Percentiles rank a stretch among this genome's conserved stretches.
These are phyloP conservation scores for Mucor sp. DNA, from an alignment of 371 early-diverging fungal genomes.

Conservation along the genomic window DNA sequence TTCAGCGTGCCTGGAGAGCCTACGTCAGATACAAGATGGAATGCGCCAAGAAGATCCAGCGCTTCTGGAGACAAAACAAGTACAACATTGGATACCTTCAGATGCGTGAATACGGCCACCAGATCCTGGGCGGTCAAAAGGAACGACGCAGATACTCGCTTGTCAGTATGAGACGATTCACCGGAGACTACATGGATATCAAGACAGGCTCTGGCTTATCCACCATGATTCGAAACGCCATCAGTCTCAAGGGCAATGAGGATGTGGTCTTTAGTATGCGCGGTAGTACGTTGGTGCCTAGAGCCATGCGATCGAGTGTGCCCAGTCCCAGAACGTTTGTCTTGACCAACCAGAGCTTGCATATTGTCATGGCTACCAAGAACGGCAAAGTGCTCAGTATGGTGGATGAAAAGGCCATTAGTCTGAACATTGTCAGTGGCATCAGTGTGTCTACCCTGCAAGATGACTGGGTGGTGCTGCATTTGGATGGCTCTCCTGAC, in stretches of 20 bases:
- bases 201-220: slow-evolving; percentile 68
- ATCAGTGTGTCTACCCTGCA: slow-evolving; percentile 64
- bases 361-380: slow-evolving; percentile 55
- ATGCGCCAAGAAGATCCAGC: slow-evolving; percentile 79
- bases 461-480: slow-evolving; percentile 86
- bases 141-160: slow-evolving; percentile 90
- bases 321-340: slow-evolving; percentile 78
- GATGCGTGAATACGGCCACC: slow-evolving; percentile 91
- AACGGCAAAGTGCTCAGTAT: slow-evolving; percentile 58
- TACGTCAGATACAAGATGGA: slow-evolving; percentile 76
- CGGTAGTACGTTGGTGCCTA: slow-evolving; percentile 71
- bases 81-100: slow-evolving; percentile 88
- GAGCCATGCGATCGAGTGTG: slow-evolving; percentile 78
- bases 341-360: slow-evolving; percentile 60
- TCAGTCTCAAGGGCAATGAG: slow-evolving; percentile 58
- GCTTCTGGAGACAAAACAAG: slow-evolving; percentile 88
- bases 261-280: slow-evolving; percentile 68
- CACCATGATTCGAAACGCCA: slow-evolving; percentile 64
- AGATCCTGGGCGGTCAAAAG: slow-evolving; percentile 87
- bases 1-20: slow-evolving; percentile 90
- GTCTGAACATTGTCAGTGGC: slow-evolving; percentile 51
- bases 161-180: slow-evolving; percentile 81
- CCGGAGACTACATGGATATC: slow-evolving; percentile 91
- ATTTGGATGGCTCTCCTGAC: slow-evolving; percentile 61
- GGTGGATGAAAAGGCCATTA: slow-evolving; percentile 50